Percentiles rank a stretch among this genome's conserved stretches.
Conservation (phyloP, 106 monocot species). For the Hemerocallis citrina region DNA sequence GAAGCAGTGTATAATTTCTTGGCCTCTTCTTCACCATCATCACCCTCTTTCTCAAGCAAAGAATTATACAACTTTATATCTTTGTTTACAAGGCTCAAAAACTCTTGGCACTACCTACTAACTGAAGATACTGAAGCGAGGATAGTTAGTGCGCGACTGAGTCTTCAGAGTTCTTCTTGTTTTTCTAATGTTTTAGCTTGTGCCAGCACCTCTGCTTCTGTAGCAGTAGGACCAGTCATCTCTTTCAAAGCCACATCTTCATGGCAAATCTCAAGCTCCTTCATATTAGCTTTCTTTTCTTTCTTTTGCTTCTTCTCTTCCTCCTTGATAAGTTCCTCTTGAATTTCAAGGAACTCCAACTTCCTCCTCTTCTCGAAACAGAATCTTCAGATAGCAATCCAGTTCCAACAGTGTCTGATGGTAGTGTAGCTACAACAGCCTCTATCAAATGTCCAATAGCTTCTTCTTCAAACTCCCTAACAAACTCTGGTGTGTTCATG, state of each 20-base stretch:
- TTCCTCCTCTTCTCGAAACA: constrained; percentile 91
- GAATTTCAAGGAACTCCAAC: constrained; percentile 93
- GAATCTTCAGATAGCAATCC: constrained; percentile 95
- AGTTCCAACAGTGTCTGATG: constrained; percentile 95
- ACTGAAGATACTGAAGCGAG: constrained; percentile 52
- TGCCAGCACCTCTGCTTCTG: constrained; percentile 37
- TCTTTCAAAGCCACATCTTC: constrained; percentile 64
- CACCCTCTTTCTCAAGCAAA: constrained; percentile 85
- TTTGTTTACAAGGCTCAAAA: constrained; percentile 14
- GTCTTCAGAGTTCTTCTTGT: constrained; percentile 69
- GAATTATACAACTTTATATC: constrained; percentile 73
- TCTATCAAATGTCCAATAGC: too few relatives aligned
- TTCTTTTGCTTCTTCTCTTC: constrained; percentile 69
- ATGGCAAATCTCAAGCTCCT: constrained; percentile 27
- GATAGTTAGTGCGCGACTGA: constrained; percentile 84
- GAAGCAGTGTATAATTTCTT: constrained; percentile 78
- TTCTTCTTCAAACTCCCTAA: constrained; percentile 81
- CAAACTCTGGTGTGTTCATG: constrained; percentile 76
- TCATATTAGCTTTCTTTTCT: constrained; percentile 49
- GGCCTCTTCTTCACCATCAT: constrained; percentile 90
- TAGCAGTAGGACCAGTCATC: constrained; percentile 52
- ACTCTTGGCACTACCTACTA: constrained; percentile 13
- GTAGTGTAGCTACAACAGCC: constrained; percentile 85
- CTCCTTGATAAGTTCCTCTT: constrained; percentile 97
- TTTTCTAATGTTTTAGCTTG: constrained; percentile 39